Conservation (phyloP, 345 rosid species). For the Eutrema heterophyllum region DNA sequence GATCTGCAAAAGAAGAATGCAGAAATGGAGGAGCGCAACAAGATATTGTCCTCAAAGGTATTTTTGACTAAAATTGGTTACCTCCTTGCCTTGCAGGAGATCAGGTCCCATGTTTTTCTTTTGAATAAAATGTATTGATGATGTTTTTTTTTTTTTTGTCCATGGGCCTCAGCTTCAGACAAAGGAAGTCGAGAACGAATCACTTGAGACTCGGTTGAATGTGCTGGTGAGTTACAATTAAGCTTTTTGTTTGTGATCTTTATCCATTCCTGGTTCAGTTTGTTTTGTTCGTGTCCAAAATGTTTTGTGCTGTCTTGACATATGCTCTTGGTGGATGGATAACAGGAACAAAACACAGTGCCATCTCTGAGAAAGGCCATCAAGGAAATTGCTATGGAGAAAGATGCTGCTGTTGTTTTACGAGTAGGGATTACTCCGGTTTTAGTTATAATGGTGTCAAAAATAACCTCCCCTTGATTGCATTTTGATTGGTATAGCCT, state of each 20-base stretch:
- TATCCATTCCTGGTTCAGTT: neutral
- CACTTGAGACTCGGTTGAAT: slow-evolving; percentile 52
- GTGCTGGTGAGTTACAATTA: slow-evolving; percentile 45
- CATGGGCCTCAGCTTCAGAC: slow-evolving; percentile 53
- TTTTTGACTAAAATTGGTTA: neutral
- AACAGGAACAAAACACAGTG: slow-evolving; percentile 77
- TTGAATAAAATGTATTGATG: slow-evolving; percentile 16
- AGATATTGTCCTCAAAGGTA: slow-evolving; percentile 49
- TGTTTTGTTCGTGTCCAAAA: too few species aligned
- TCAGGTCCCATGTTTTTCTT: neutral
- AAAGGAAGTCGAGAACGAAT: slow-evolving; percentile 52
- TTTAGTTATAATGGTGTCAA: neutral
- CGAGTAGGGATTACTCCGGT: slow-evolving; percentile 41
- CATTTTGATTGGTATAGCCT: slow-evolving; percentile 10
- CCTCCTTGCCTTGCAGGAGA: neutral
- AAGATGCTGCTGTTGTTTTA: slow-evolving; percentile 97
- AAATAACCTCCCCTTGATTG: neutral
- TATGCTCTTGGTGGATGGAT: slow-evolving; percentile 6
- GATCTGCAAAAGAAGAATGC: slow-evolving; percentile 65
- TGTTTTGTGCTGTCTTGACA: neutral
- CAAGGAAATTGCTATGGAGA: slow-evolving; percentile 96
- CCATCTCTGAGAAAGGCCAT: slow-evolving; percentile 94
- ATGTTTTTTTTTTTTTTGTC: neutral
- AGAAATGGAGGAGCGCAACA: slow-evolving; percentile 69
- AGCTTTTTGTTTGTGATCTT: neutral